Evolutionary conservation across 495 filamentous ascomycete genomes (phyloP).

Genomic region (Podospora pseudocomata): DNA sequence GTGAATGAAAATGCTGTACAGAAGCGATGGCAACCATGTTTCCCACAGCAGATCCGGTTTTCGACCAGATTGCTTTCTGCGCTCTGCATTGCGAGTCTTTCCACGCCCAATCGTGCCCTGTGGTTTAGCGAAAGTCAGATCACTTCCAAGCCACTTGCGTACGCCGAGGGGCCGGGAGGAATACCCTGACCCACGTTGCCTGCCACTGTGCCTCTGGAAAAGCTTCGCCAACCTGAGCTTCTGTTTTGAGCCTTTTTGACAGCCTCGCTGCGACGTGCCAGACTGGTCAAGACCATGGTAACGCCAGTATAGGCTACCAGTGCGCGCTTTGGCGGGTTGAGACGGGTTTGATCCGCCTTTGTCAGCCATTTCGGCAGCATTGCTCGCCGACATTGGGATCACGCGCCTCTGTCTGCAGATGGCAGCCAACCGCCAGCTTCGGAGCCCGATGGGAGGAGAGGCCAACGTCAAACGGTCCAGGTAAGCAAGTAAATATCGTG

Average conservation of each 20-base stretch:
- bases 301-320: not conserved
- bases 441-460: not conserved
- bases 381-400: not conserved
- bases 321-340: not conserved
- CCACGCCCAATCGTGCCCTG: not conserved
- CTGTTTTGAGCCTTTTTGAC: not conserved
- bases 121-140: not conserved
- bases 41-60: not conserved
- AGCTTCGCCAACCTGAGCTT: not conserved
- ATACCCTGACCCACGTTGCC: not conserved
- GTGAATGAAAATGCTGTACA: not conserved
- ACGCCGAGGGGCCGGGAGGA: not conserved
- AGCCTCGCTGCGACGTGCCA: not conserved
- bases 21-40: not conserved
- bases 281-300: not conserved
- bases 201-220: not conserved
- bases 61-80: not conserved
- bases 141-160: slow-evolving; percentile 3
- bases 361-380: not conserved
- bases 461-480: not conserved
- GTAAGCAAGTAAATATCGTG: not conserved
- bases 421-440: not conserved
- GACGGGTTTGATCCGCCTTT: not conserved
- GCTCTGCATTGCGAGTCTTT: not conserved
- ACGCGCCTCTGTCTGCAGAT: not conserved